Conservation (phyloP, 1,139 yeast species). For the Pichia sp. region DNA sequence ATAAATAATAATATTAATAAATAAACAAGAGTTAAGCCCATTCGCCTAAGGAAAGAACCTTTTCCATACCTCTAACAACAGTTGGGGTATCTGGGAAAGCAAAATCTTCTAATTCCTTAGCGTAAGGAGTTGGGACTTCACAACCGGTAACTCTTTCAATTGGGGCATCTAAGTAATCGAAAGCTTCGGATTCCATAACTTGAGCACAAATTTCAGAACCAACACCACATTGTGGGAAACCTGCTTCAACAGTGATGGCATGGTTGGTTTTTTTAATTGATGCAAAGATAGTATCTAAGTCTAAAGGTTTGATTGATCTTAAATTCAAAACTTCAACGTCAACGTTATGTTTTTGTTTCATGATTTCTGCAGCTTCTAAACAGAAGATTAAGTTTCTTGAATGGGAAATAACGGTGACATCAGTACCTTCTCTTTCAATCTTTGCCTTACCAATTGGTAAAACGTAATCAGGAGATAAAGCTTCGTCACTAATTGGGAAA, state of each 20-base stretch:
- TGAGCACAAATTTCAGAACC: conserved; percentile 98
- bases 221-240: conserved; percentile 97
- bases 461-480: conserved; percentile 77
- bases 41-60: conserved; percentile 66
- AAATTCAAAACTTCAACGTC: conserved; percentile 91
- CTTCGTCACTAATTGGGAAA: conserved; percentile 87
- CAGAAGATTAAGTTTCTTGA: conserved; percentile 84
- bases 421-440: conserved; percentile 88
- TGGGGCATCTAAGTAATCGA: conserved; percentile 98
- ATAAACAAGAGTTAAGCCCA: conserved; percentile 24
- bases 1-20: too few species aligned
- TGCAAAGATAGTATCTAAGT: conserved; percentile 74
- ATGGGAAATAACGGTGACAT: conserved; percentile 84
- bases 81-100: conserved; percentile 97
- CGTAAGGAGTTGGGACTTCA: conserved; percentile 99
- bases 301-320: conserved; percentile 96
- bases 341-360: conserved; percentile 79
- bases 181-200: conserved; percentile 97
- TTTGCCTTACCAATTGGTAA: conserved; percentile 95
- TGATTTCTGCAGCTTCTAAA: conserved; percentile 81
- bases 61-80: conserved; percentile 84
- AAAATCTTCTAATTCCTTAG: conserved; percentile 91
- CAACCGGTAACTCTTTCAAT: conserved; percentile 98
- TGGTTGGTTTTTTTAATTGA: conserved; percentile 97
- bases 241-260: conserved; percentile 92